These are phyloP conservation scores for Cryptomeria japonica DNA, from an alignment of 75 land plant species.

Conservation along the genomic window DNA sequence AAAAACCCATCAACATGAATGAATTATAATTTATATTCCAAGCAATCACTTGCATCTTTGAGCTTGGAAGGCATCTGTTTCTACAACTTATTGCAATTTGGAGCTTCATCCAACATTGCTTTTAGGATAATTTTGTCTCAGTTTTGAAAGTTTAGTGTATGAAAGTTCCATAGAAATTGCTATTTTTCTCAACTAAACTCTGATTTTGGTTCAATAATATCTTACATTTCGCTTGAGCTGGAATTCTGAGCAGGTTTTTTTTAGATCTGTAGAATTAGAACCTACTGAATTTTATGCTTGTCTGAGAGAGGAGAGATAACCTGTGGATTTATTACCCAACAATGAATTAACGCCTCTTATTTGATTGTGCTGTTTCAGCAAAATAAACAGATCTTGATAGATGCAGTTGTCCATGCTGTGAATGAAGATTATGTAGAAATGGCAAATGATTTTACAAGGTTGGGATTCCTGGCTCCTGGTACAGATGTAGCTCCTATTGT, in stretches of 20 bases:
- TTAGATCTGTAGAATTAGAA: not conserved
- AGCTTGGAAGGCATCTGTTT: not conserved
- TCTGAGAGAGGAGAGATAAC: not conserved
- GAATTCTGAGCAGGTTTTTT: not conserved
- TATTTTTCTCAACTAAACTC: not conserved
- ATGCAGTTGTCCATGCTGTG: constrained; percentile 99
- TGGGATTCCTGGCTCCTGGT: constrained; percentile 94
- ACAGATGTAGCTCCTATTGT: constrained; percentile 95
- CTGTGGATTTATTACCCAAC: not conserved
- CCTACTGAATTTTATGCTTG: not conserved
- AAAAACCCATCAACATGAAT: no score
- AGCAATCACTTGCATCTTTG: not conserved
- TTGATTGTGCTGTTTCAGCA: constrained; percentile 53
- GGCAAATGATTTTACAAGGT: constrained; percentile 98
- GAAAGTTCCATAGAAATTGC: not conserved
- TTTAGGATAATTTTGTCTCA: not conserved
- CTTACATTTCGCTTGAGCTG: not conserved
- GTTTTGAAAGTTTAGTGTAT: not conserved
- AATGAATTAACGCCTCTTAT: not conserved
- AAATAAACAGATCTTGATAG: constrained; percentile 94
- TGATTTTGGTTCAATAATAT: not conserved
- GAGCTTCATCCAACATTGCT: not conserved
- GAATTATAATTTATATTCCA: not conserved
- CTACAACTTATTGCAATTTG: not conserved
- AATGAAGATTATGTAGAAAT: constrained; percentile 97